Percentiles rank a stretch among this genome's conserved stretches.
Evolutionary conservation across 2,329 filamentous ascomycete genomes (phyloP).

Genomic region (Arachnomyces sp.): DNA sequence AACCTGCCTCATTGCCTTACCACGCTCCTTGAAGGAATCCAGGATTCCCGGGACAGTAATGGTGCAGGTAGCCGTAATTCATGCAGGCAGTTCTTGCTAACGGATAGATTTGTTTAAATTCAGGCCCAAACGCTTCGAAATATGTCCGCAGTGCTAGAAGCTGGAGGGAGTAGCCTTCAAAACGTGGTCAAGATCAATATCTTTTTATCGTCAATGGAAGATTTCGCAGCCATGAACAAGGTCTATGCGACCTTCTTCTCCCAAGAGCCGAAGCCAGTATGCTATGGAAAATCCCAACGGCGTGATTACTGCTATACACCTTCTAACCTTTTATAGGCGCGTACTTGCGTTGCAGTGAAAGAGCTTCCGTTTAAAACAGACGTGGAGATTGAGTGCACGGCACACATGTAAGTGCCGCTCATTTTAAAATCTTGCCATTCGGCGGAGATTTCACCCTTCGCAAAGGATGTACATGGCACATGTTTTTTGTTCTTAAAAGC

Average conservation of each 20-base stretch:
- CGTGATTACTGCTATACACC: too few species aligned
- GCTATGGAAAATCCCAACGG: neutral
- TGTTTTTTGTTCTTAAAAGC: too few species aligned
- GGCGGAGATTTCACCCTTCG: too few species aligned
- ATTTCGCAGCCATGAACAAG: slow-evolving; percentile 70
- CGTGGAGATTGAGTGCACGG: slow-evolving; percentile 86
- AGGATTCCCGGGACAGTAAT: too few species aligned
- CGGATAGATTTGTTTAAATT: neutral
- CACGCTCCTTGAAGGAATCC: too few species aligned
- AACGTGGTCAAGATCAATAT: slow-evolving; percentile 61
- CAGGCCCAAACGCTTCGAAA: slow-evolving; percentile 48
- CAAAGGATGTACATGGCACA: too few species aligned
- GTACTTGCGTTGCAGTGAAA: slow-evolving; percentile 85
- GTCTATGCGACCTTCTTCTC: slow-evolving; percentile 62
- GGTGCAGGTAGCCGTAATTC: neutral
- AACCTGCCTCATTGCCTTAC: neutral
- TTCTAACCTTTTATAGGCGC: slow-evolving; percentile 37
- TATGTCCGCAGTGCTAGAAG: slow-evolving; percentile 51
- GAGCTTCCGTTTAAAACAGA: slow-evolving; percentile 77
- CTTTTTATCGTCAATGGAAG: slow-evolving; percentile 56
- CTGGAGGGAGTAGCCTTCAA: slow-evolving; percentile 49
- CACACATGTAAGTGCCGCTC: slow-evolving; percentile 45
- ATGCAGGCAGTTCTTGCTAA: neutral
- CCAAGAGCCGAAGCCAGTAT: slow-evolving; percentile 8
- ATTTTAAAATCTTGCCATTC: too few species aligned